Percentiles rank a stretch among this genome's conserved stretches.
These are phyloP conservation scores for Pestalotiopsis sp. DNA, from an alignment of 2,329 filamentous ascomycete species.

Conservation along the genomic window DNA sequence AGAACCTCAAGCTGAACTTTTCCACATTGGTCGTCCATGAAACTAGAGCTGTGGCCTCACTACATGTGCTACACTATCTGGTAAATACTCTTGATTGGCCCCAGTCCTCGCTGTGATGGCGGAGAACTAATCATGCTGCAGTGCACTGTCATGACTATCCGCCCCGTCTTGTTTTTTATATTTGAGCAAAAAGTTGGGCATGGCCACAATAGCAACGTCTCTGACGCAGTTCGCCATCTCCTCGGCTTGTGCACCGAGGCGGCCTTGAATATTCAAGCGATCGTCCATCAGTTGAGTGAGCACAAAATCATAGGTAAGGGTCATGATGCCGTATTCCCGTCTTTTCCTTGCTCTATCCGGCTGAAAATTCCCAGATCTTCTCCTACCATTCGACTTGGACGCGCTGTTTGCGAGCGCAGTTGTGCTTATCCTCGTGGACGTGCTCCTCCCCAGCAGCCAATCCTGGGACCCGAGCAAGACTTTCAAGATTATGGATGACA, in stretches of 20 bases:
- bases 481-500: neutral
- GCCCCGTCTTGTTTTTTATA: neutral
- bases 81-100: neutral
- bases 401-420: neutral
- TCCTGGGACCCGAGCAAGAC: neutral
- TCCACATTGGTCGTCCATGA: neutral
- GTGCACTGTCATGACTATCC: conserved; percentile 1
- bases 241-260: neutral
- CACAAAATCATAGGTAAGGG: neutral
- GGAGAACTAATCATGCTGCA: neutral
- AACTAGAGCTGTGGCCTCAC: neutral
- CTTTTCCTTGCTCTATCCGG: neutral
- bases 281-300: neutral
- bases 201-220: neutral
- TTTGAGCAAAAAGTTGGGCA: conserved; percentile 1
- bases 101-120: neutral
- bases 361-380: neutral
- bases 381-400: neutral
- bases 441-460: neutral
- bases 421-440: neutral
- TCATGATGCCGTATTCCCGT: neutral
- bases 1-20: neutral
- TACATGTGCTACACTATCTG: conserved; percentile 1
- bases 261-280: neutral
- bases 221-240: neutral